A percentile compares a stretch with the other conserved stretches of the same genome.
phyloP scores from a whole-genome alignment of 169 alveolate genomes.

The Plasmodium gallinaceum region DNA sequence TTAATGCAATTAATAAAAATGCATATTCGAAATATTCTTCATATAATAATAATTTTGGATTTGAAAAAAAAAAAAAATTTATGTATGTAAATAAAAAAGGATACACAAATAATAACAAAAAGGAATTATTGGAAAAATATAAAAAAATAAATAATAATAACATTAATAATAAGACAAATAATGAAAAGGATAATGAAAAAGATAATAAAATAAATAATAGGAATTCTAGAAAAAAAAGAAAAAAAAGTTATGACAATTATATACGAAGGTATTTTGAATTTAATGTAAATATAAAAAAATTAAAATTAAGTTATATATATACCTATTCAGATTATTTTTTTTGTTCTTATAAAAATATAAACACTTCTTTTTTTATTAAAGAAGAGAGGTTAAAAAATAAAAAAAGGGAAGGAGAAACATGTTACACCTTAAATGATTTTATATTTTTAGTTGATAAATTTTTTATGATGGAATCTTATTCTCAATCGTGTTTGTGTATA shows the following conservation, averaged over 20 bases:
- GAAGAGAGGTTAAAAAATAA: background rate
- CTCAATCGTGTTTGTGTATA: slow-evolving; percentile 3
- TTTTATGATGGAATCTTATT: slow-evolving; percentile 12
- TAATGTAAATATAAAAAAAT: background rate
- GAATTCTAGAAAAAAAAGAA: background rate
- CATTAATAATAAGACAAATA: background rate
- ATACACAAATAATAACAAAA: background rate
- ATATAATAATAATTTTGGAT: no score
- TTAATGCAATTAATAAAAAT: background rate
- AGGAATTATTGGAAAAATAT: background rate
- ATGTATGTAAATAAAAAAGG: background rate
- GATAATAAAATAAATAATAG: background rate
- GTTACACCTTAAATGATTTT: background rate
- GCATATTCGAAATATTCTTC: no score
- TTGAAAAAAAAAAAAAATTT: no score
- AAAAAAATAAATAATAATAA: background rate
- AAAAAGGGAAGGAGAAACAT: background rate
- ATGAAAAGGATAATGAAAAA: background rate
- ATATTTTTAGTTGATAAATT: slow-evolving; percentile 7
- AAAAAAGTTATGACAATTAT: background rate
- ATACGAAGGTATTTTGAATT: background rate
- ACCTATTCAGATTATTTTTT: slow-evolving; percentile 8
- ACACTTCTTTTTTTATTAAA: background rate
- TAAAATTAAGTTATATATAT: slow-evolving; percentile 10
- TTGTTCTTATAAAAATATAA: slow-evolving; percentile 15